phyloP scores from a whole-genome alignment of 2,329 filamentous ascomycete genomes.

The Lanzia echinophila region DNA sequence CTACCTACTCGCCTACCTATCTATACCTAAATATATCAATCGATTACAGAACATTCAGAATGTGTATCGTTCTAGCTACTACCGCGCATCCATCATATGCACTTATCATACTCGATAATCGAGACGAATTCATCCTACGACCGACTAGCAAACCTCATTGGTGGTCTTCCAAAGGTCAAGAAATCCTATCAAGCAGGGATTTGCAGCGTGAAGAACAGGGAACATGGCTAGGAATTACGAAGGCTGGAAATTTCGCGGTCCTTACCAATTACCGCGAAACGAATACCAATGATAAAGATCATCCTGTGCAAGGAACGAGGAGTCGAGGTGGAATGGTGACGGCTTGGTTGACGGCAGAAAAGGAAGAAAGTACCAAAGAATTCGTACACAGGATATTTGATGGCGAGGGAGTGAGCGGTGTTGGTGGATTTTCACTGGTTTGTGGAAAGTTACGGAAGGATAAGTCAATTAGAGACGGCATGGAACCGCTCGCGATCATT shows the following conservation, averaged over 20 bases:
- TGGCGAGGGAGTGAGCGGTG: constrained; percentile 47
- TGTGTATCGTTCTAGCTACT: constrained; percentile 74
- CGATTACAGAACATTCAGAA: constrained; percentile 32
- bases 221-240: constrained; percentile 60
- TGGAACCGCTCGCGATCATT: constrained; percentile 52
- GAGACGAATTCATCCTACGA: constrained; percentile 64
- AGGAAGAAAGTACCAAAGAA: constrained; percentile 40
- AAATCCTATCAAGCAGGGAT: constrained; percentile 53
- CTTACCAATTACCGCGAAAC: constrained; percentile 62
- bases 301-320: constrained; percentile 47
- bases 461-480: constrained; percentile 14
- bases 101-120: constrained; percentile 70
- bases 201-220: constrained; percentile 55
- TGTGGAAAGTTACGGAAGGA: constrained; percentile 50
- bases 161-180: constrained; percentile 39
- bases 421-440: constrained; percentile 62
- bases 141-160: constrained; percentile 58
- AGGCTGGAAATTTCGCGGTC: constrained; percentile 53
- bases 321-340: constrained; percentile 60
- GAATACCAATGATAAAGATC: constrained; percentile 40
- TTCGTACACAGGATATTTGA: constrained; percentile 48
- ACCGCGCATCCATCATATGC: constrained; percentile 70
- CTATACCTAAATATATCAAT: too few species aligned
- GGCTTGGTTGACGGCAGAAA: constrained; percentile 49
- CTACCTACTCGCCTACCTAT: background rate